These are phyloP conservation scores for Phytophthora sp. DNA, from an alignment of 352 stramenopile genomes.

Conservation along the genomic window DNA sequence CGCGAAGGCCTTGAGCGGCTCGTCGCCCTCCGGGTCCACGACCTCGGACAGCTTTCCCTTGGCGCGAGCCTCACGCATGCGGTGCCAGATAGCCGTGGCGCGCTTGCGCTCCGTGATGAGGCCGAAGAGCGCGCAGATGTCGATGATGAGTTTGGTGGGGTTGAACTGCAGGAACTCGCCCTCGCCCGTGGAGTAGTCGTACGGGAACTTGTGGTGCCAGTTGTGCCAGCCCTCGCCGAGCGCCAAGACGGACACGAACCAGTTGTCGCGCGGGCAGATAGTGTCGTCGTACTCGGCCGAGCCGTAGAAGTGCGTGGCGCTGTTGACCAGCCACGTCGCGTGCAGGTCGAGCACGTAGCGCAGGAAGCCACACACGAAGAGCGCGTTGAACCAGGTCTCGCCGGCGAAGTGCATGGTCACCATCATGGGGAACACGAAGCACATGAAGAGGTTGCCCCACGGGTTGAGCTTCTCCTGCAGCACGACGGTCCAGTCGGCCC, in stretches of 20 bases:
- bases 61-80: conserved; percentile 69
- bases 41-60: conserved; percentile 40
- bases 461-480: conserved; percentile 97
- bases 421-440: conserved; percentile 95
- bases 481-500: conserved; percentile 93
- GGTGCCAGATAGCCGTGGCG: conserved; percentile 92
- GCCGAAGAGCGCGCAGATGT: conserved; percentile 90
- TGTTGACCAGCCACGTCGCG: conserved; percentile 98
- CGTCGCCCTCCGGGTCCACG: conserved; percentile 50
- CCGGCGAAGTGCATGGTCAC: conserved; percentile 86
- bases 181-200: conserved; percentile 98
- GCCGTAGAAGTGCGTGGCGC: conserved; percentile 96
- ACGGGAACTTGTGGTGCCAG: conserved; percentile 99
- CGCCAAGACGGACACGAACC: conserved; percentile 94
- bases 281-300: conserved; percentile 96
- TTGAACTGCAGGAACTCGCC: conserved; percentile 96
- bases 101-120: conserved; percentile 95
- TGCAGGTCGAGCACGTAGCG: conserved; percentile 95
- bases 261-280: conserved; percentile 96
- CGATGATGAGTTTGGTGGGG: conserved; percentile 97
- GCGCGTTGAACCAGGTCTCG: conserved; percentile 94
- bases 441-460: conserved; percentile 98
- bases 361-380: conserved; percentile 95
- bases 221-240: conserved; percentile 99
- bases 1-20: conserved; percentile 53